Evolutionary conservation across 805 yeast genomes (phyloP).

Genomic region (Saturnispora halmiae): DNA sequence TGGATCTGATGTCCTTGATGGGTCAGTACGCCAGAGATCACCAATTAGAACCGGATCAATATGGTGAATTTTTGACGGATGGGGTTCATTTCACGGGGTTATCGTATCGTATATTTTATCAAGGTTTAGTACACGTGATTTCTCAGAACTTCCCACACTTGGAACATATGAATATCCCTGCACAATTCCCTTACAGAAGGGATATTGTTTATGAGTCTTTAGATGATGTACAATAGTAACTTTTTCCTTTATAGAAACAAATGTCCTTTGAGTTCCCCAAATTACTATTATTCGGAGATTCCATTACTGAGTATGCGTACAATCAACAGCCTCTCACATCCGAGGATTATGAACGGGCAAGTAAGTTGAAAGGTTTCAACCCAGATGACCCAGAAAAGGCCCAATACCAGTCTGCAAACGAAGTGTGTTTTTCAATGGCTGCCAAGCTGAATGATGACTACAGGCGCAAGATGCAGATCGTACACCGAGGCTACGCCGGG

Average conservation of each 20-base stretch:
- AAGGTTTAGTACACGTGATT: conserved; percentile 22
- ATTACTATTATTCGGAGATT: conserved; percentile 28
- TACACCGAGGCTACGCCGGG: conserved; percentile 70
- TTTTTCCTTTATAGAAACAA: background rate
- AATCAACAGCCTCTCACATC: conserved; percentile 15
- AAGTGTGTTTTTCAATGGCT: conserved; percentile 22
- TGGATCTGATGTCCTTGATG: conserved; percentile 23
- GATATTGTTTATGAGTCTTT: conserved; percentile 5
- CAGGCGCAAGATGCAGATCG: conserved; percentile 52
- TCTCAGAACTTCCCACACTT: background rate
- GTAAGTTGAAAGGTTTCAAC: background rate
- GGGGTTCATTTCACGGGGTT: conserved; percentile 36
- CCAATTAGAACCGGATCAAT: background rate
- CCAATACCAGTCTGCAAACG: background rate
- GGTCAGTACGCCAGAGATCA: background rate
- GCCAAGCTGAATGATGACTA: conserved; percentile 31
- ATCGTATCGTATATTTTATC: conserved; percentile 31
- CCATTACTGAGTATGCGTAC: conserved; percentile 27
- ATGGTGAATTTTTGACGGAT: conserved; percentile 27
- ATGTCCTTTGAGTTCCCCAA: conserved; percentile 10
- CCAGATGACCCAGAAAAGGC: conserved; percentile 8
- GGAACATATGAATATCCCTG: conserved; percentile 2
- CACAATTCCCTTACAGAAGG: conserved; percentile 10
- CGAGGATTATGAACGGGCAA: background rate
- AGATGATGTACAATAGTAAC: conserved; percentile 1